Percentiles rank a stretch among this genome's conserved stretches.
phyloP scores from a whole-genome alignment of 768 basidiomycete genomes.

The Leccinum obscurum region DNA sequence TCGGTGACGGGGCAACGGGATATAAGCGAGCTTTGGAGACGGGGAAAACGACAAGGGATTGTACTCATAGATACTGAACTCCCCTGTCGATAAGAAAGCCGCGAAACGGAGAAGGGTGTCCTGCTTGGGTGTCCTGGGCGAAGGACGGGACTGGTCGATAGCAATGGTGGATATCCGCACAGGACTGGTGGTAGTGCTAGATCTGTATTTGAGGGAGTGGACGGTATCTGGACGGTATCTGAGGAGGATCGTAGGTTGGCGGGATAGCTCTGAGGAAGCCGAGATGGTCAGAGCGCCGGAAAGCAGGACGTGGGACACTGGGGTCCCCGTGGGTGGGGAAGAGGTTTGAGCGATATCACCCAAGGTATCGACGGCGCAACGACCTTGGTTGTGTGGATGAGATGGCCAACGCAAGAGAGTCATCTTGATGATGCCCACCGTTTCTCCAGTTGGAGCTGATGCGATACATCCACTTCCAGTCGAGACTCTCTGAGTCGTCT shows the following conservation, averaged over 20 bases:
- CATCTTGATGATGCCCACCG: slow-evolving; percentile 45
- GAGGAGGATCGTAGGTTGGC: slow-evolving; percentile 22
- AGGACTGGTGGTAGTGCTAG: slow-evolving; percentile 31
- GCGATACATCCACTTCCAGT: slow-evolving; percentile 89
- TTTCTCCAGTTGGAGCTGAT: slow-evolving; percentile 81
- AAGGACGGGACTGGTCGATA: slow-evolving; percentile 71
- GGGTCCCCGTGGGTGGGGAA: slow-evolving; percentile 3
- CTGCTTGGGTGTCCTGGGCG: slow-evolving; percentile 31
- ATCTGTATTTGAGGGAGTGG: slow-evolving; percentile 48
- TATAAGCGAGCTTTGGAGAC: slow-evolving; percentile 46
- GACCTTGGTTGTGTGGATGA: slow-evolving; percentile 47
- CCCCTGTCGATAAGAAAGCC: slow-evolving; percentile 66
- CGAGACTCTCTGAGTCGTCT: slow-evolving; percentile 34
- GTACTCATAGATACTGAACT: slow-evolving; percentile 60
- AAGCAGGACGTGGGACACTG: slow-evolving; percentile 48
- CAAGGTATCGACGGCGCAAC: slow-evolving; percentile 51
- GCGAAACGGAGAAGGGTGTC: slow-evolving; percentile 45
- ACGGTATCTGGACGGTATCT: slow-evolving; percentile 20
- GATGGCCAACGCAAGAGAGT: slow-evolving; percentile 17
- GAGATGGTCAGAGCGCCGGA: slow-evolving; percentile 61
- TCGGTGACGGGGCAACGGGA: slow-evolving; percentile 43
- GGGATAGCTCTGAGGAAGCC: slow-evolving; percentile 44
- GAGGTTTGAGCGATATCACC: slow-evolving; percentile 9
- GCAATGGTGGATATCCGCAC: slow-evolving; percentile 63
- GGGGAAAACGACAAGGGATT: slow-evolving; percentile 45